phyloP scores from a whole-genome alignment of 2,329 filamentous ascomycete species.

The Penicillium sp. region DNA sequence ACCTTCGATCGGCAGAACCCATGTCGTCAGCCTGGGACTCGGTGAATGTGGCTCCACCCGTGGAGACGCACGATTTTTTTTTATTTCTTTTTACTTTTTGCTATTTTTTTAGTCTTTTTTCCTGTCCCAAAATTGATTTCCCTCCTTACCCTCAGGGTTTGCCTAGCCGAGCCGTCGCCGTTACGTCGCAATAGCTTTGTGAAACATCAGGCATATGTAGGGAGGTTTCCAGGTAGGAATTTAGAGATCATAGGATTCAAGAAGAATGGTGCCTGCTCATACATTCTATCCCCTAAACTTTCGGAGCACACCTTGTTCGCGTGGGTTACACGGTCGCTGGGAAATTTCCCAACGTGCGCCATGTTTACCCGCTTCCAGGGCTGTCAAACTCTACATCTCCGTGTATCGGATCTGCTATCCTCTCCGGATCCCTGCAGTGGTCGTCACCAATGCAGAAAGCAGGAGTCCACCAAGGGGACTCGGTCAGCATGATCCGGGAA shows the following conservation, averaged over 20 bases:
- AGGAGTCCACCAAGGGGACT: background rate
- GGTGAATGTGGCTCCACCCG: conserved; percentile 12
- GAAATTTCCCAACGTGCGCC: background rate
- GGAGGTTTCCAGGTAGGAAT: too few species aligned
- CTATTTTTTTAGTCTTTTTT: background rate
- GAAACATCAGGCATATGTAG: conserved; percentile 9
- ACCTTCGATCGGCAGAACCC: conserved; percentile 10
- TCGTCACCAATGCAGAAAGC: background rate
- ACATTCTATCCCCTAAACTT: background rate
- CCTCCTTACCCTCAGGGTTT: conserved; percentile 7
- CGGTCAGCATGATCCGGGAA: background rate
- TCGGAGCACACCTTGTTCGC: background rate
- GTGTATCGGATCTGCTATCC: conserved; percentile 3
- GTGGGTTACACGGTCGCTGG: conserved; percentile 16
- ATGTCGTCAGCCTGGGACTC: conserved; percentile 17
- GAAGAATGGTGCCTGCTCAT: background rate
- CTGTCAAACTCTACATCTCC: background rate
- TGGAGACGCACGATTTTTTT: background rate
- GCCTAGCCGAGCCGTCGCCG: conserved; percentile 24
- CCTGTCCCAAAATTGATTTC: background rate
- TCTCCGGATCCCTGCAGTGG: conserved; percentile 6
- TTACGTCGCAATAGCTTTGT: conserved; percentile 15
- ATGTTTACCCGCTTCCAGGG: background rate
- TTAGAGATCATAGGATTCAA: background rate
- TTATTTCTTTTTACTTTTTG: background rate